Evolutionary conservation across 345 rosid species (phyloP).

Genomic region (Lepidium aucheri): DNA sequence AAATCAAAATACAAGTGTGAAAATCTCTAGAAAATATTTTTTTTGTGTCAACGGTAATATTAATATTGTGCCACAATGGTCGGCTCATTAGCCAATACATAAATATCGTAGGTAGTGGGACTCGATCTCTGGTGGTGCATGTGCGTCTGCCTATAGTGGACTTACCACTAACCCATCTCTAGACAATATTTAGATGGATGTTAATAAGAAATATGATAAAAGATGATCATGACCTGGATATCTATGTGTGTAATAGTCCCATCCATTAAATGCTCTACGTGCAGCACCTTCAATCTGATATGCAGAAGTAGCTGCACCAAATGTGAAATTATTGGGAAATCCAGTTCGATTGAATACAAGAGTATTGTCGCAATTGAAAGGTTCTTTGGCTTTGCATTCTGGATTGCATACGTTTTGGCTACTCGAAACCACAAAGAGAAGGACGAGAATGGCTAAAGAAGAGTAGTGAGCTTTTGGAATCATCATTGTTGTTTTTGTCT

Average conservation of each 20-base stretch:
- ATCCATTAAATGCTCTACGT: slow-evolving; percentile 12
- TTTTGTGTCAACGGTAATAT: no score
- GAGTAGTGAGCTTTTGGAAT: neutral
- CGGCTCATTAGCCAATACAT: no score
- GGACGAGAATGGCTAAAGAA: neutral
- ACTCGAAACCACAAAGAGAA: neutral
- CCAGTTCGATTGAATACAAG: slow-evolving; percentile 2
- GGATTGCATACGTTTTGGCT: slow-evolving; percentile 10
- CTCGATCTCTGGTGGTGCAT: no score
- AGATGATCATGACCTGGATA: slow-evolving; percentile 24
- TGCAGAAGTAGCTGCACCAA: slow-evolving; percentile 19
- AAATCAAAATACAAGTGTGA: neutral
- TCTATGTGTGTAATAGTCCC: slow-evolving; percentile 17
- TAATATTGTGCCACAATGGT: no score
- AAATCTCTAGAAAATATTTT: no score
- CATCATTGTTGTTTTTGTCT: neutral
- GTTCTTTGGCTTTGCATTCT: slow-evolving; percentile 11
- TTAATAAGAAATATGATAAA: no score
- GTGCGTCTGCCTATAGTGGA: no score
- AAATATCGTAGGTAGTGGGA: no score
- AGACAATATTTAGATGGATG: no score
- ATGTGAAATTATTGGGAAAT: slow-evolving; percentile 2
- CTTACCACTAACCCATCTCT: no score
- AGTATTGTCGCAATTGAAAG: slow-evolving; percentile 11
- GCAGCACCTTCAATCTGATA: slow-evolving; percentile 12